Conservation (phyloP, 257 asterid species). For the Plantago major region DNA sequence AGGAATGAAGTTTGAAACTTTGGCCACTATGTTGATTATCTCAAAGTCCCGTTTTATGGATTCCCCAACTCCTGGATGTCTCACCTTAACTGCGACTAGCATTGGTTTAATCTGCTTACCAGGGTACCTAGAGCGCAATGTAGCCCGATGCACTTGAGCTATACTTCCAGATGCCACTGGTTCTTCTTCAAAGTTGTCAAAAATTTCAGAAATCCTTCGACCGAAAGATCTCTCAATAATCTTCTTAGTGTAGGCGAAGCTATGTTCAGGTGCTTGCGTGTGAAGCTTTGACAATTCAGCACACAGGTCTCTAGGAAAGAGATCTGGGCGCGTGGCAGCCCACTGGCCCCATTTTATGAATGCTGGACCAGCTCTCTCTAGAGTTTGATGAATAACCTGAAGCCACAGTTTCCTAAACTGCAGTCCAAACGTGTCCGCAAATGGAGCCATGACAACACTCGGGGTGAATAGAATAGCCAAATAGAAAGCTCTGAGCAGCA, state of each 20-base stretch:
- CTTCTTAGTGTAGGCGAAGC: constrained; percentile 68
- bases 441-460: constrained; percentile 84
- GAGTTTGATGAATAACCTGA: constrained; percentile 70
- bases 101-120: constrained; percentile 59
- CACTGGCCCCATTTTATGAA: constrained; percentile 99
- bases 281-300: constrained; percentile 89
- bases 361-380: constrained; percentile 95
- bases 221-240: constrained; percentile 73
- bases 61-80: constrained; percentile 93
- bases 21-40: constrained; percentile 66
- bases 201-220: constrained; percentile 58
- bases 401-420: constrained; percentile 73
- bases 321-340: constrained; percentile 99
- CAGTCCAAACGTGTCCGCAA: constrained; percentile 79
- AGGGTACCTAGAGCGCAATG: constrained; percentile 47
- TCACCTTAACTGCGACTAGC: constrained; percentile 80
- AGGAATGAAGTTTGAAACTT: constrained; percentile 59
- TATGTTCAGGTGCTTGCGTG: constrained; percentile 85
- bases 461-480: constrained; percentile 76
- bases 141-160: constrained; percentile 86
- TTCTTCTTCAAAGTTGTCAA: constrained; percentile 69
- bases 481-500: constrained; percentile 62
- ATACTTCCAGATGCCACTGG: constrained; percentile 95
- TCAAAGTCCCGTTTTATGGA: constrained; percentile 80
- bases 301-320: constrained; percentile 80